Base-by-base conservation (phyloP, 2,329 filamentous ascomycete species). In the Gremmenia infestans region DNA sequence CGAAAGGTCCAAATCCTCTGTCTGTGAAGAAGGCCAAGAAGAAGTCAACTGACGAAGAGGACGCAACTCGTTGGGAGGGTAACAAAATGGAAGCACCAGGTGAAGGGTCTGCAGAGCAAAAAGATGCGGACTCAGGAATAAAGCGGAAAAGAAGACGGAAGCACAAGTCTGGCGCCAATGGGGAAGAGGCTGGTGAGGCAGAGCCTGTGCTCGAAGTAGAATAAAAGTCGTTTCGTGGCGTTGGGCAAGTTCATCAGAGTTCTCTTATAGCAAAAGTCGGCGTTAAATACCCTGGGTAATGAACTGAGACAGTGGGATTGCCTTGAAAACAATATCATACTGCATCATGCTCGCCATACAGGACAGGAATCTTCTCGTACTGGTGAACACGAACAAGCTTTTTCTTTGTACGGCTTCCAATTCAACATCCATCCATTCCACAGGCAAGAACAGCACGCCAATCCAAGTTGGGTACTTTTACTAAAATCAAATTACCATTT, bases 1-100 rank as follows among this genome's bases (percentile, higher is more conserved):
- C 78, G 3, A 89, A 88, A 69, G 83, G 80, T 19, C 86, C 86
- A 1, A 91, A 91, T 69, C 87, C 87, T 8, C 72, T 91, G 53
- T 81, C 85, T 50, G 77, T 88, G 52, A 87, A 87, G 75, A 90
- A 89, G 73, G 63, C 80, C 28, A 88, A 87, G 75, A 83, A 82
- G 68, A 83, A 81, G 68, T 60, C 59, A 43, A 32, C 54, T 48
- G 48, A 63, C 59, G 56, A 57, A 62, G 52, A 61, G 19, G 40
- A 49, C 53, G 12, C 55, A 53, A 59, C 8, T 15, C 49, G 22
- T 28, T 11, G 64, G 62, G 59, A 61, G 53, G 55, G 66, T 63
- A 51, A 50, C 39, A 61, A 60, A 28, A 64, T 64, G 68, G 68
- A 63, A 59, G 64, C 42, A 68, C 67, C 55, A 53, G 66, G 37